phyloP scores from a whole-genome alignment of 495 filamentous ascomycete species.

The Staphylotrichum tortipilum region DNA sequence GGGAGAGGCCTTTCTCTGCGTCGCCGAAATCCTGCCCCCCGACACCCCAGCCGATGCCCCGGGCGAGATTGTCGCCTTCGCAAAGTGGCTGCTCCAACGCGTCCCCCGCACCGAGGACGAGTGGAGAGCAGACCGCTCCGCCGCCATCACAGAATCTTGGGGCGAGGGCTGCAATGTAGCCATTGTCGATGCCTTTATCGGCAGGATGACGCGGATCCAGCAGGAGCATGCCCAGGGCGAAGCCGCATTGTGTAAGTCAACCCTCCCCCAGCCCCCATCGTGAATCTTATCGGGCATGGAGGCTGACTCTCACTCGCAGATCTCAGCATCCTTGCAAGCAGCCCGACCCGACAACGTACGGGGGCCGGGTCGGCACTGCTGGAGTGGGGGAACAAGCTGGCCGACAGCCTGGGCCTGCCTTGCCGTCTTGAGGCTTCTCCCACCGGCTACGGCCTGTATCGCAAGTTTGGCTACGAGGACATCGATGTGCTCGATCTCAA shows the following conservation, averaged over 20 bases:
- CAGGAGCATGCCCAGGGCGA: conserved; percentile 17
- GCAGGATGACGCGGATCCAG: conserved; percentile 11
- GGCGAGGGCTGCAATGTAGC: conserved; percentile 16
- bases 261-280: no score
- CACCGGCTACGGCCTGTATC: conserved; percentile 20
- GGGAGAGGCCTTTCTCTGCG: conserved; percentile 10
- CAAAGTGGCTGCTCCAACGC: conserved; percentile 16
- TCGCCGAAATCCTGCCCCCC: conserved; percentile 20
- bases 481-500: conserved; percentile 17
- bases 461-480: conserved; percentile 19
- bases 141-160: conserved; percentile 14
- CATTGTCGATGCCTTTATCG: conserved; percentile 20
- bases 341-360: conserved; percentile 14
- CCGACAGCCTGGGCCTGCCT: conserved; percentile 15
- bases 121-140: conserved; percentile 14
- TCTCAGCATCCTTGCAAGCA: conserved; percentile 17
- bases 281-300: neutral
- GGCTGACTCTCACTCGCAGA: conserved; percentile 6
- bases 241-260: conserved; percentile 19
- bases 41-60: conserved; percentile 2
- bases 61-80: conserved; percentile 21
- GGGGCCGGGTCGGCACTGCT: conserved; percentile 24
- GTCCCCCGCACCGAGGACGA: conserved; percentile 17
- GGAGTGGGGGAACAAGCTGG: conserved; percentile 17
- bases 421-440: conserved; percentile 4